A percentile compares a stretch with the other conserved stretches of the same genome.
phyloP scores from a whole-genome alignment of 139 green algal species.

The Coelastrella sp. region DNA sequence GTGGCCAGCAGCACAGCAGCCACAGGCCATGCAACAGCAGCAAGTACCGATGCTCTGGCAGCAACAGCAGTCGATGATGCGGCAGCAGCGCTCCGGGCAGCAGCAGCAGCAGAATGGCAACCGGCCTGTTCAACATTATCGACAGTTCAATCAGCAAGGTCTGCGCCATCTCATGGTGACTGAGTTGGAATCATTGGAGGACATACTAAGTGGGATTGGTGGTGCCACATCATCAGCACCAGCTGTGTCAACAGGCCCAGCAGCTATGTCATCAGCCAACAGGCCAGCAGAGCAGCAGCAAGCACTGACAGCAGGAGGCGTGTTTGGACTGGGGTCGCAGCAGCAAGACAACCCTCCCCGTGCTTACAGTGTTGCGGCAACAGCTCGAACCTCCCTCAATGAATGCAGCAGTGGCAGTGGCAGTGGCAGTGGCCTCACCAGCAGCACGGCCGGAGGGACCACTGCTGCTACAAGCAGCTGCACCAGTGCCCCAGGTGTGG shows the following conservation, averaged over 20 bases:
- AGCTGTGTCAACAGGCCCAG: not conserved
- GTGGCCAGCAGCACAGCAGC: conserved; percentile 7
- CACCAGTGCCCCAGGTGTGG: not conserved
- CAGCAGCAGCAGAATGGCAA: not conserved
- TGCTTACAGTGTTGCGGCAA: not conserved
- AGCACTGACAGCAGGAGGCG: too few species aligned
- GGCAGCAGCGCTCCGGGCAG: not conserved
- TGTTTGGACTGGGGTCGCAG: too few species aligned
- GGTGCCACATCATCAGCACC: not conserved
- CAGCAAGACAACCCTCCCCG: too few species aligned
- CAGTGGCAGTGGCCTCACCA: conserved; percentile 7
- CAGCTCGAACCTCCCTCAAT: not conserved
- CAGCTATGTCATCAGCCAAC: not conserved
- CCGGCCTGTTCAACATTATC: not conserved
- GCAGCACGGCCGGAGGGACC: not conserved
- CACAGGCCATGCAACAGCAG: too few species aligned
- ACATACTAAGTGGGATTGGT: not conserved
- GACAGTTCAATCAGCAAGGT: conserved; percentile 22
- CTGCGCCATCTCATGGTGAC: conserved; percentile 3
- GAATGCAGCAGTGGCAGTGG: conserved; percentile 7
- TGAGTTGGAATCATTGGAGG: conserved; percentile 9
- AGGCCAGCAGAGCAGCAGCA: too few species aligned
- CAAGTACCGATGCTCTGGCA: not conserved
- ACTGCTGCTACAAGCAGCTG: not conserved
- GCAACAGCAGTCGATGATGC: conserved; percentile 9